A percentile compares a stretch with the other conserved stretches of the same genome.
Conservation (phyloP, 108 stramenopile species). For the Pseudonitzschia delicatissima region DNA sequence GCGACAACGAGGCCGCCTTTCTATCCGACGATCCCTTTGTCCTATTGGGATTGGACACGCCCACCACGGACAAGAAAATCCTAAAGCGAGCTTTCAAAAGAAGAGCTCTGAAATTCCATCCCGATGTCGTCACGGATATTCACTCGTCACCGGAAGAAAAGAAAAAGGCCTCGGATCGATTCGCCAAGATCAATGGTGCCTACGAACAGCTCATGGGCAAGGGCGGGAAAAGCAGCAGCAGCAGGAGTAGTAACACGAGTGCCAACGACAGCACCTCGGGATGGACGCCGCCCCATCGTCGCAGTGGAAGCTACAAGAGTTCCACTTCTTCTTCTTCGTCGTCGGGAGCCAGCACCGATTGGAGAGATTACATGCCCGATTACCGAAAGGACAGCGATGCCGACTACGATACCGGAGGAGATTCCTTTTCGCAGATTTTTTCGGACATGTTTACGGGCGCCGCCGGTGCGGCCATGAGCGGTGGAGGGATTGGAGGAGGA, state of each 20-base stretch:
- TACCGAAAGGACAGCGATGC: constrained; percentile 50
- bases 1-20: neutral
- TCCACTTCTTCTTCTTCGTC: constrained; percentile 33
- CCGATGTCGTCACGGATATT: constrained; percentile 58
- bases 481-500: constrained; percentile 27
- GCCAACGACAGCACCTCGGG: constrained; percentile 15
- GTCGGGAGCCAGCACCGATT: constrained; percentile 32
- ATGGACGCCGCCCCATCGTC: constrained; percentile 74
- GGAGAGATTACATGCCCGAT: constrained; percentile 84
- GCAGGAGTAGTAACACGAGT: neutral
- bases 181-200: constrained; percentile 82
- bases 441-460: constrained; percentile 64
- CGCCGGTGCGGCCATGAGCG: constrained; percentile 41
- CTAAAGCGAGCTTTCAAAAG: constrained; percentile 81
- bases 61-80: constrained; percentile 58
- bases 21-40: constrained; percentile 36
- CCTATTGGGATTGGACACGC: constrained; percentile 35
- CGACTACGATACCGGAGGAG: constrained; percentile 71
- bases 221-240: neutral
- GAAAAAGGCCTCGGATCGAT: constrained; percentile 61
- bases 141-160: constrained; percentile 59
- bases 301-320: constrained; percentile 32
- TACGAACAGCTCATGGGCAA: constrained; percentile 69
- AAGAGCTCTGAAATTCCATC: constrained; percentile 78
- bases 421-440: constrained; percentile 77